These are phyloP conservation scores for Fusarium verrucosum DNA, from an alignment of 2,329 filamentous ascomycete species.

Conservation along the genomic window DNA sequence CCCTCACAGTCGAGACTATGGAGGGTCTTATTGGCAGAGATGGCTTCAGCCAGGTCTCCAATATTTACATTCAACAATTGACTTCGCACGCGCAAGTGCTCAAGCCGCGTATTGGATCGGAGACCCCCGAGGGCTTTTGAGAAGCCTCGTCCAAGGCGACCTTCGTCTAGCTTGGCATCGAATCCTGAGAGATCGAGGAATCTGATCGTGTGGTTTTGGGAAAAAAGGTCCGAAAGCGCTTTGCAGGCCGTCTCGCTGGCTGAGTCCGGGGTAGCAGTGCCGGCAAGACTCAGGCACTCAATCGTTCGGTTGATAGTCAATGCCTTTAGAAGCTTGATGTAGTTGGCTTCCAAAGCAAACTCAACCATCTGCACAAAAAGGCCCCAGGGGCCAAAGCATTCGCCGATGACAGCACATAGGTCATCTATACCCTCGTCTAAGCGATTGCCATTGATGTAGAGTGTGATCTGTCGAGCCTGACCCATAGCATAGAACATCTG, in stretches of 20 bases:
- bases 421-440: slow-evolving; percentile 63
- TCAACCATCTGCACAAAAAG: slow-evolving; percentile 67
- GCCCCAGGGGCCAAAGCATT: slow-evolving; percentile 59
- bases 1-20: slow-evolving; percentile 64
- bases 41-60: slow-evolving; percentile 60
- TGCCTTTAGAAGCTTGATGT: slow-evolving; percentile 60
- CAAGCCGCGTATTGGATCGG: slow-evolving; percentile 54
- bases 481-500: slow-evolving; percentile 62
- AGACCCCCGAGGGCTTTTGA: slow-evolving; percentile 60
- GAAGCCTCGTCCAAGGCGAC: slow-evolving; percentile 63
- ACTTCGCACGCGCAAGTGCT: slow-evolving; percentile 64
- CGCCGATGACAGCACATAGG: slow-evolving; percentile 58
- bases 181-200: slow-evolving; percentile 67
- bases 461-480: slow-evolving; percentile 56
- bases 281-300: slow-evolving; percentile 62
- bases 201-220: slow-evolving; percentile 60
- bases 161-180: slow-evolving; percentile 66
- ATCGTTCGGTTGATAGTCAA: slow-evolving; percentile 62
- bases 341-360: slow-evolving; percentile 61
- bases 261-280: slow-evolving; percentile 60
- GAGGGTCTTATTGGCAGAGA: slow-evolving; percentile 59
- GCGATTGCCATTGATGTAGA: slow-evolving; percentile 62
- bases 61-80: slow-evolving; percentile 65
- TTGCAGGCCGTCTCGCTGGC: slow-evolving; percentile 58
- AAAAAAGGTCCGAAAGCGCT: slow-evolving; percentile 61